phyloP scores from a whole-genome alignment of 2,329 filamentous ascomycete genomes.

The Pseudonectria buxi region DNA sequence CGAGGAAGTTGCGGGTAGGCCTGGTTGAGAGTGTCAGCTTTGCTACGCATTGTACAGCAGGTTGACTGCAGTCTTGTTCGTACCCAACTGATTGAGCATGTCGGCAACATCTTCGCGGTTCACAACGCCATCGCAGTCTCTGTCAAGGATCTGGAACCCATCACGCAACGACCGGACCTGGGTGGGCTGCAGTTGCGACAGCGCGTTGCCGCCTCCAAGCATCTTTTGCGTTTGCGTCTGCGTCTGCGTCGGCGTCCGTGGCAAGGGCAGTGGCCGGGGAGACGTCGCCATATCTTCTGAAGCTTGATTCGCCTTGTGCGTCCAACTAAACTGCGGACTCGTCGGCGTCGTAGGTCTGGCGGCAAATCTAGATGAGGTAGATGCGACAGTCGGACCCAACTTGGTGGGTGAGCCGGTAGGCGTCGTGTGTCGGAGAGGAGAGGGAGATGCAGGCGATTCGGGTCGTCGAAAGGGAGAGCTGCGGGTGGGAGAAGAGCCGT shows the following conservation, averaged over 20 bases:
- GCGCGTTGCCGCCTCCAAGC: constrained; percentile 43
- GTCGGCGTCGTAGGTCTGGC: constrained; percentile 37
- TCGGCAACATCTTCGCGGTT: constrained; percentile 77
- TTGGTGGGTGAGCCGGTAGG: constrained; percentile 57
- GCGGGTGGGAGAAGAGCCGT: constrained; percentile 56
- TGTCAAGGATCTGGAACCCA: constrained; percentile 87
- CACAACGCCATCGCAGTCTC: constrained; percentile 78
- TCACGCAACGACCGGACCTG: constrained; percentile 86
- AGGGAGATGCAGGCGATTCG: constrained; percentile 59
- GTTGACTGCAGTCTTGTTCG: constrained; percentile 2
- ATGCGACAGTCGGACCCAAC: constrained; percentile 19
- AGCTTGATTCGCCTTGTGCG: constrained; percentile 26
- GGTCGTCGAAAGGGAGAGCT: constrained; percentile 58
- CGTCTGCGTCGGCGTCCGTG: constrained; percentile 21
- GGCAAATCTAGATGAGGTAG: constrained; percentile 23
- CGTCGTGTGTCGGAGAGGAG: constrained; percentile 56
- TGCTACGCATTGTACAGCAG: too few species aligned
- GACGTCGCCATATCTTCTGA: constrained; percentile 31
- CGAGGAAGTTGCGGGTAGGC: constrained; percentile 64
- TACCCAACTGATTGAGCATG: constrained; percentile 80
- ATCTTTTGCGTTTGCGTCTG: constrained; percentile 28
- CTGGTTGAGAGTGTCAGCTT: constrained; percentile 33
- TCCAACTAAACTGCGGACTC: constrained; percentile 31
- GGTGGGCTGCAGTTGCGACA: constrained; percentile 69
- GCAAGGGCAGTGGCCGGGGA: constrained; percentile 28